Percentiles rank a stretch among this genome's conserved stretches.
phyloP scores from a whole-genome alignment of 2,329 filamentous ascomycete species.

The Helminthosporium solani region DNA sequence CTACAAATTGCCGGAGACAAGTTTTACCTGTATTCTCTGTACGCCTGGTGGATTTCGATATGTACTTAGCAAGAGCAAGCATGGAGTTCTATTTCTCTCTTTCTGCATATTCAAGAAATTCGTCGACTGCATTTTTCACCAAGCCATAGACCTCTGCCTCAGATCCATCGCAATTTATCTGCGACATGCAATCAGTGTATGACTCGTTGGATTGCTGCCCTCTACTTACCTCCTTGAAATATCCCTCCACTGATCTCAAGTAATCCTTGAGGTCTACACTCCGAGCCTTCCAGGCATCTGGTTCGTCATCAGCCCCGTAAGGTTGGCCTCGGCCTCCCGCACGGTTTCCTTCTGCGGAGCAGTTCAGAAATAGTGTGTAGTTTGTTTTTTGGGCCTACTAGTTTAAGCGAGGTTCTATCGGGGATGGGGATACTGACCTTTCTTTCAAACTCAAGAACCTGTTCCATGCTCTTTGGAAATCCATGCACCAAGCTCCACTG shows the following conservation, averaged over 20 bases:
- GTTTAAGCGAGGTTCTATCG: background rate
- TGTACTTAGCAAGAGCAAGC: background rate
- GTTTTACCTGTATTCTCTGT: too few relatives aligned
- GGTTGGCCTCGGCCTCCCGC: too few relatives aligned
- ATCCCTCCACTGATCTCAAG: background rate
- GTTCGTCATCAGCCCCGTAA: background rate
- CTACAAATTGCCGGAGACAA: too few relatives aligned
- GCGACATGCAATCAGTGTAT: background rate
- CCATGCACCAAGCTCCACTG: background rate
- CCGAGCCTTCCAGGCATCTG: background rate
- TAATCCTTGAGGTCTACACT: background rate
- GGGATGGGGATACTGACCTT: background rate
- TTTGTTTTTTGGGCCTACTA: slow-evolving; percentile 2
- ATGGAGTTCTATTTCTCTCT: background rate
- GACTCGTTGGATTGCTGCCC: background rate
- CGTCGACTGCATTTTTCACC: background rate
- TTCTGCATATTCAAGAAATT: background rate
- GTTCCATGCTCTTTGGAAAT: slow-evolving; percentile 1
- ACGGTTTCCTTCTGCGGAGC: too few relatives aligned
- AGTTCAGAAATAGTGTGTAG: slow-evolving; percentile 1
- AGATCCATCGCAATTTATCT: background rate
- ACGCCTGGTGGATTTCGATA: too few relatives aligned
- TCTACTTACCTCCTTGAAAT: background rate
- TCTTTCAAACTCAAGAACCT: slow-evolving; percentile 1
- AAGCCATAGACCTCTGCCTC: background rate